These are phyloP conservation scores for Pichia sporocuriosa DNA, from an alignment of 805 yeast species.

Conservation along the genomic window DNA sequence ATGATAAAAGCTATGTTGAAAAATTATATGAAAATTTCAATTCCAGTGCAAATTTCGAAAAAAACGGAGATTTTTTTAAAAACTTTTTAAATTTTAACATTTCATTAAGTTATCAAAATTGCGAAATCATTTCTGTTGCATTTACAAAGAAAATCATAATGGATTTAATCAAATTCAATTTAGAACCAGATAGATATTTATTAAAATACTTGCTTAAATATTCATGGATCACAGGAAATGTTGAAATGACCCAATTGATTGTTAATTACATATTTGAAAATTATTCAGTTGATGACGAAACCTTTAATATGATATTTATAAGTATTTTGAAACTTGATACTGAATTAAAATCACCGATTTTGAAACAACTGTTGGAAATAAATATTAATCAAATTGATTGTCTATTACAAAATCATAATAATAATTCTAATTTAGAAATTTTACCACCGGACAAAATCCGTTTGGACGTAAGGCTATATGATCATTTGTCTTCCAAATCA, in stretches of 20 bases:
- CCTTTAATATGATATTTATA: not conserved
- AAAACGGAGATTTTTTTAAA: conserved; percentile 7
- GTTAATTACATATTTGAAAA: not conserved
- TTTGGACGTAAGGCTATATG: no score
- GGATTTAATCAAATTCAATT: conserved; percentile 1
- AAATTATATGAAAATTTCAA: conserved; percentile 6
- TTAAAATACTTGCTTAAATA: conserved; percentile 9
- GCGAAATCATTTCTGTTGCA: not conserved
- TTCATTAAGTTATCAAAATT: conserved; percentile 2
- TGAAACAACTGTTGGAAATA: not conserved
- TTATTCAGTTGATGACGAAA: conserved; percentile 6
- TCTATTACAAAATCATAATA: no score
- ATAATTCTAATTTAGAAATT: no score
- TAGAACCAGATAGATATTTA: conserved; percentile 8
- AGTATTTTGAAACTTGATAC: not conserved
- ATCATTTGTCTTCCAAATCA: no score
- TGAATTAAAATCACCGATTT: not conserved
- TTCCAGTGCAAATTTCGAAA: conserved; percentile 3
- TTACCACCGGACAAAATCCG: no score
- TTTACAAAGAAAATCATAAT: conserved; percentile 6
- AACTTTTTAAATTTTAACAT: conserved; percentile 6
- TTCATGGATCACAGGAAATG: not conserved
- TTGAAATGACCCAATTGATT: not conserved
- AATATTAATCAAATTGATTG: not conserved
- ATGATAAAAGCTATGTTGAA: not conserved